Base-by-base conservation (phyloP, 441 rosid species). In the Bocquillonia castaneifolia region DNA sequence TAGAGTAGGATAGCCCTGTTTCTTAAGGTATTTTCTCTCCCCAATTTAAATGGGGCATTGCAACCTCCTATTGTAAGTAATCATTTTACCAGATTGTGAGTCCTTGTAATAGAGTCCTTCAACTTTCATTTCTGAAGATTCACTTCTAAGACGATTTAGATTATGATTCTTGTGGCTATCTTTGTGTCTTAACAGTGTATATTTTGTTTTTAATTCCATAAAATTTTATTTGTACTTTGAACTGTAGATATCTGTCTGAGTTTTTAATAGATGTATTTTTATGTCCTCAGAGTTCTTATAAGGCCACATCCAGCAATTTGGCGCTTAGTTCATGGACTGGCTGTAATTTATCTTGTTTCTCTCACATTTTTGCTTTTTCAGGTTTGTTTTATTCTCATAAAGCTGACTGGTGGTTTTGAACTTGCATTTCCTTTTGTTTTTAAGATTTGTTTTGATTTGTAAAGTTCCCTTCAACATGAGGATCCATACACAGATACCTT, bases 251-350 rank as follows among this genome's bases (percentile, higher is more conserved):
- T 45, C 61, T 55, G 50, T 71, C 22, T 20, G 13, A 23, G 14
- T 5, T 42, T 62, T 42, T 56, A 47, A 44, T 1, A 44, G 32
- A 17, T 54, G 36, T 26, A 31, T 48, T 50, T 57, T 57, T 47
- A 40, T 55, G 9, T 44, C 15, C 20, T 23, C 85, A 95, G 99
- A 72, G 82, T 95, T 66, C 85, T 95, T 29, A 95, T 95, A 42
- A 86, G 99, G 76, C 99, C 99, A 29, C 99, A 95, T 77, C 99
- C 99, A 63, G 98, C 98, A 68, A 82, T 92, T 64, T 95, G 97
- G 99, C 95, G 98, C 22, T 82, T 95, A 80, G 97, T 89, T 82
- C 99, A 95, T 78, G 99, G 99, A 75, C 76, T 95, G 96, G 99
- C 99, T 52, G 91, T 95, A 64, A 69, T 91, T 61, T 95, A 95